A percentile compares a stretch with the other conserved stretches of the same genome.
Conservation (phyloP, 768 basidiomycete genomes). For the Mycena venus region DNA sequence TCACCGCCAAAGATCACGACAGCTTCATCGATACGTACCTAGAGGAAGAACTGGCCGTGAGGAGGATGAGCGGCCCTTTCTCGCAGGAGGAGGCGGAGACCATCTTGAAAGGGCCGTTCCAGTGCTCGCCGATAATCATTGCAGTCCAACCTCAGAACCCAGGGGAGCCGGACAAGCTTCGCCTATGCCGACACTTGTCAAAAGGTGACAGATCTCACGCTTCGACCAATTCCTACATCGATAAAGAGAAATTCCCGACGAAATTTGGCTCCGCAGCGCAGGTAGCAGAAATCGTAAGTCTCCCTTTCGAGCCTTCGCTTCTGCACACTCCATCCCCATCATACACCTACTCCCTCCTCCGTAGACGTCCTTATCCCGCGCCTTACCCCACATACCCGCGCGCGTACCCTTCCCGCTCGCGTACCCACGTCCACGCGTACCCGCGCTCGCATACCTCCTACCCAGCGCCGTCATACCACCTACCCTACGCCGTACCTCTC, state of each 20-base stretch:
- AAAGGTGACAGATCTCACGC: conserved; percentile 12
- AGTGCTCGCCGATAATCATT: conserved; percentile 37
- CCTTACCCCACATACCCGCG: background rate
- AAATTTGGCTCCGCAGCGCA: conserved; percentile 18
- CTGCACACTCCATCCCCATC: too few relatives aligned
- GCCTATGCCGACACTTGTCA: conserved; percentile 35
- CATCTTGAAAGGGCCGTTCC: conserved; percentile 29
- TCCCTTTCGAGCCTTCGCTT: too few relatives aligned
- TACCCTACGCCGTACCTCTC: background rate
- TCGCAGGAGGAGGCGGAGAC: conserved; percentile 14
- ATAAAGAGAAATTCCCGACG: conserved; percentile 34
- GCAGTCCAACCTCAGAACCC: conserved; percentile 22
- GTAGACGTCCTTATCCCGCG: background rate
- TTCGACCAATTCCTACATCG: conserved; percentile 28
- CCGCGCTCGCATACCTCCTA: too few relatives aligned
- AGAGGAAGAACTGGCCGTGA: conserved; percentile 17
- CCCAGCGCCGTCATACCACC: background rate
- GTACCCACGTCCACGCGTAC: too few relatives aligned
- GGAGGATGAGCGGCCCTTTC: conserved; percentile 35
- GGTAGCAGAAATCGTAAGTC: conserved; percentile 30
- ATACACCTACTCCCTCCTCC: background rate
- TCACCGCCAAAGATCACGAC: background rate
- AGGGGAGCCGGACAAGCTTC: conserved; percentile 26
- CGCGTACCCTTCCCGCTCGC: background rate
- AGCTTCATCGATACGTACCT: conserved; percentile 24